Conservation (phyloP, 768 basidiomycete species). For the Hypholoma sublateritium region DNA sequence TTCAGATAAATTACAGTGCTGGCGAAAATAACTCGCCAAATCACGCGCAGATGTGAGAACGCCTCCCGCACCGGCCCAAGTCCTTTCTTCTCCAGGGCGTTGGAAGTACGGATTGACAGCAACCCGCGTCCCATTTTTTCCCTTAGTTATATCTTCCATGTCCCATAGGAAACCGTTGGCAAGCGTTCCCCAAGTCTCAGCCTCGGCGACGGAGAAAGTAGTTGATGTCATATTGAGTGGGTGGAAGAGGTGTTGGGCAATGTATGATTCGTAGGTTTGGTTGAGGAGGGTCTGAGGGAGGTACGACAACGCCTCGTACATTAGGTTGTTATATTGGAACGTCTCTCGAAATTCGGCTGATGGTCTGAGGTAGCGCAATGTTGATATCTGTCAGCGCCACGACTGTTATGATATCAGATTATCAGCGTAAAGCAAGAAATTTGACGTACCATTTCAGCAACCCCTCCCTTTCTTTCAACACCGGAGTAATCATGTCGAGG, state of each 20-base stretch:
- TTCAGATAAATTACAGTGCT: background rate
- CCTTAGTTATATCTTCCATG: constrained; percentile 29
- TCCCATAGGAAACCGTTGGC: constrained; percentile 38
- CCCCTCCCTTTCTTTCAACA: constrained; percentile 25
- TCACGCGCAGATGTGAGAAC: constrained; percentile 39
- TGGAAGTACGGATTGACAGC: constrained; percentile 39
- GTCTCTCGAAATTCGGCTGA: constrained; percentile 40
- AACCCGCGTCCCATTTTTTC: constrained; percentile 30
- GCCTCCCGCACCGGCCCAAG: constrained; percentile 43
- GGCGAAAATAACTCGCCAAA: constrained; percentile 26
- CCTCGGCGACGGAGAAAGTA: constrained; percentile 38
- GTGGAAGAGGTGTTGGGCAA: constrained; percentile 35
- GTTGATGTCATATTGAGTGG: constrained; percentile 40
- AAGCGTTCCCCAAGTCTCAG: constrained; percentile 29
- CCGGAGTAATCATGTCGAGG: constrained; percentile 44
- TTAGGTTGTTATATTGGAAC: constrained; percentile 47
- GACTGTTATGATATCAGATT: background rate
- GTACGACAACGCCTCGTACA: constrained; percentile 42
- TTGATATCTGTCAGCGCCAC: constrained; percentile 28
- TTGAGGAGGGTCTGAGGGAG: constrained; percentile 38
- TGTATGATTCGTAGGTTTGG: constrained; percentile 39
- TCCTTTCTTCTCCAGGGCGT: constrained; percentile 36
- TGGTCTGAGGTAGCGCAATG: constrained; percentile 35
- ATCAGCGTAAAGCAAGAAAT: background rate
- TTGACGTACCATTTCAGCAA: constrained; percentile 34